phyloP scores from a whole-genome alignment of 129 eudicot species.

The Lonicera japonica region DNA sequence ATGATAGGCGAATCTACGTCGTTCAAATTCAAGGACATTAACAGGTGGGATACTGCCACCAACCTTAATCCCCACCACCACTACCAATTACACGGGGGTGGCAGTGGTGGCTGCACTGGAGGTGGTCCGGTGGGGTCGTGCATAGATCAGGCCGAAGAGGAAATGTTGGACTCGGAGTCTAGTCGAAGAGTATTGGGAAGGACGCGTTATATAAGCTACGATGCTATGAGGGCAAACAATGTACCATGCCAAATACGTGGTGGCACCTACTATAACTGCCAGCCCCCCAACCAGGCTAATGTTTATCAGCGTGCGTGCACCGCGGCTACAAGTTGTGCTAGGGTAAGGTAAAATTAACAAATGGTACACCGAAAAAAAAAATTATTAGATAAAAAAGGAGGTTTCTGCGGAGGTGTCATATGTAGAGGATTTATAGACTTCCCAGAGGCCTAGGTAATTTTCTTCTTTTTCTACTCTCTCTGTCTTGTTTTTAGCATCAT shows the following conservation, averaged over 20 bases:
- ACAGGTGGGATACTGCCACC: too few species aligned
- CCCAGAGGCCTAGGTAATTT: too few species aligned
- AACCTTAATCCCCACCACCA: too few species aligned
- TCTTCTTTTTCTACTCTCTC: too few species aligned
- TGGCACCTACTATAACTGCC: slow-evolving; percentile 13
- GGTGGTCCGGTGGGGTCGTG: slow-evolving; percentile 1
- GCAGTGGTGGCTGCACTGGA: too few species aligned
- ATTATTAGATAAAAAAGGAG: too few species aligned
- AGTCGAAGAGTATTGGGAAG: background rate
- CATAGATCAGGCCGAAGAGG: background rate
- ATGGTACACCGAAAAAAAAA: too few species aligned
- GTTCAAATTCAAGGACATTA: background rate
- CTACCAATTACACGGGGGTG: too few species aligned
- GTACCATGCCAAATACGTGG: slow-evolving; percentile 20
- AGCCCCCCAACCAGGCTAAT: background rate
- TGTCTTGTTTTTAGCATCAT: too few species aligned
- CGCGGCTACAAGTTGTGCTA: background rate
- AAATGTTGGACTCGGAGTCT: background rate
- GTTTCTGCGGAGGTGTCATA: too few species aligned
- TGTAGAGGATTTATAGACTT: too few species aligned
- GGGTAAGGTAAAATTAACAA: background rate
- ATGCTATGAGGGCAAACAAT: background rate
- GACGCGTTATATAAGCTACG: slow-evolving; percentile 10
- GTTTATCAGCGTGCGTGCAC: slow-evolving; percentile 10
- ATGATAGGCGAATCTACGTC: background rate